Evolutionary conservation across 306 rosid species (phyloP).

Genomic region (Cercis canadensis): DNA sequence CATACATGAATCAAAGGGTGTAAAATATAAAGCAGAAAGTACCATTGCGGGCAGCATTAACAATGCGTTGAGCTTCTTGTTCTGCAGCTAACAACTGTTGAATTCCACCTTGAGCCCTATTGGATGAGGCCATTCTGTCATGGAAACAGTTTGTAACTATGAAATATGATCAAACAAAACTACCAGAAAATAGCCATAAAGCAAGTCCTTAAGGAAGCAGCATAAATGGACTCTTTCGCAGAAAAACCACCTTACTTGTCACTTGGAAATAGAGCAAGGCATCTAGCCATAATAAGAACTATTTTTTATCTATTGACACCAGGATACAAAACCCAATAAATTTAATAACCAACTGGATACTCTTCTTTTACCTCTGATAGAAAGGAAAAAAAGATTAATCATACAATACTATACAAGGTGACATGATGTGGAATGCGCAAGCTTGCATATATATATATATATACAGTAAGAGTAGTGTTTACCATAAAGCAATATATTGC

Average conservation of each 20-base stretch:
- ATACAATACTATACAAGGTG: not conserved
- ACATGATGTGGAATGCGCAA: not conserved
- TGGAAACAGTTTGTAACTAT: slow-evolving; percentile 22
- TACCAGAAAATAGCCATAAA: slow-evolving; percentile 7
- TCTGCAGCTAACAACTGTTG: slow-evolving; percentile 97
- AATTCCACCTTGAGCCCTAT: slow-evolving; percentile 91
- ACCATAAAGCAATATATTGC: not conserved
- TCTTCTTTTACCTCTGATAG: slow-evolving; percentile 7
- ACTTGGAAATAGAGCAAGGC: slow-evolving; percentile 3
- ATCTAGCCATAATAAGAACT: not conserved
- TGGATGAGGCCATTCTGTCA: slow-evolving; percentile 72
- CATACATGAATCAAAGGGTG: not conserved
- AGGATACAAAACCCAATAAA: slow-evolving; percentile 3
- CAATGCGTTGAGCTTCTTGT: slow-evolving; percentile 96
- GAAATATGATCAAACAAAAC: slow-evolving; percentile 24
- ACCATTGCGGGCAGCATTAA: slow-evolving; percentile 91
- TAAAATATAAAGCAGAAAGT: slow-evolving; percentile 8
- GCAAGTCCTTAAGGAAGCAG: not conserved
- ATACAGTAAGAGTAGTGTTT: not conserved
- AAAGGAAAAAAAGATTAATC: not conserved
- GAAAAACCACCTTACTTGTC: not conserved
- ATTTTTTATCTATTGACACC: not conserved
- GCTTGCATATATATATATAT: slow-evolving; percentile 9
- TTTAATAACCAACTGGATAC: not conserved
- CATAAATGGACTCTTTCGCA: not conserved